Percentiles rank a stretch among this genome's conserved stretches.
phyloP scores from a whole-genome alignment of 2,329 filamentous ascomycete genomes.

The Cytospora paraplurivora region DNA sequence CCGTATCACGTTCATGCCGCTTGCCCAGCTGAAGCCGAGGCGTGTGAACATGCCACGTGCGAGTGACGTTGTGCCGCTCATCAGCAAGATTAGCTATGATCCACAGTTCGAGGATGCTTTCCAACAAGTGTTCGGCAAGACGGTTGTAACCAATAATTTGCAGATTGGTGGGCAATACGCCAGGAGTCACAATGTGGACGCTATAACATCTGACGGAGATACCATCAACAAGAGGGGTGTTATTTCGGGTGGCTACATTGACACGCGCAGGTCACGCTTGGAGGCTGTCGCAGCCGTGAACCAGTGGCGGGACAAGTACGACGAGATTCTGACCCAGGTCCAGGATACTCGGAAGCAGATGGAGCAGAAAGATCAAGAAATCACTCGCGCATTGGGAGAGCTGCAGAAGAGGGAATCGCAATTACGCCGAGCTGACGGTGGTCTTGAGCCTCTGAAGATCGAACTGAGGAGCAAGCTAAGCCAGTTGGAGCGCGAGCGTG shows the following conservation, averaged over 20 bases:
- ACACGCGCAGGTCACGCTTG: conserved; percentile 82
- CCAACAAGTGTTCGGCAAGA: conserved; percentile 92
- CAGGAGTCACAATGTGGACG: conserved; percentile 85
- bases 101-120: conserved; percentile 79
- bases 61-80: conserved; percentile 82
- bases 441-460: conserved; percentile 76
- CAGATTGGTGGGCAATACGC: conserved; percentile 88
- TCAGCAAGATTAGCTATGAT: conserved; percentile 83
- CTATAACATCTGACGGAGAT: conserved; percentile 93
- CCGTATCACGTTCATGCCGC: conserved; percentile 90
- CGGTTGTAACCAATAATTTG: conserved; percentile 89
- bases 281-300: conserved; percentile 77
- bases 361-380: conserved; percentile 81
- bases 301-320: conserved; percentile 74
- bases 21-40: conserved; percentile 76
- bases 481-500: conserved; percentile 72
- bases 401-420: conserved; percentile 47
- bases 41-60: conserved; percentile 78
- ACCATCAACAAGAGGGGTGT: conserved; percentile 94
- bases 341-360: conserved; percentile 69
- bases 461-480: conserved; percentile 76
- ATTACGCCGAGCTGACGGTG: conserved; percentile 71
- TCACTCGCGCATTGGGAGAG: conserved; percentile 83
- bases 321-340: conserved; percentile 65
- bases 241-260: conserved; percentile 92